Evolutionary conservation across 2,329 filamentous ascomycete species (phyloP), one percentile per base, ranked within the genome.

Genomic region (Diaporthe australafricana): DNA sequence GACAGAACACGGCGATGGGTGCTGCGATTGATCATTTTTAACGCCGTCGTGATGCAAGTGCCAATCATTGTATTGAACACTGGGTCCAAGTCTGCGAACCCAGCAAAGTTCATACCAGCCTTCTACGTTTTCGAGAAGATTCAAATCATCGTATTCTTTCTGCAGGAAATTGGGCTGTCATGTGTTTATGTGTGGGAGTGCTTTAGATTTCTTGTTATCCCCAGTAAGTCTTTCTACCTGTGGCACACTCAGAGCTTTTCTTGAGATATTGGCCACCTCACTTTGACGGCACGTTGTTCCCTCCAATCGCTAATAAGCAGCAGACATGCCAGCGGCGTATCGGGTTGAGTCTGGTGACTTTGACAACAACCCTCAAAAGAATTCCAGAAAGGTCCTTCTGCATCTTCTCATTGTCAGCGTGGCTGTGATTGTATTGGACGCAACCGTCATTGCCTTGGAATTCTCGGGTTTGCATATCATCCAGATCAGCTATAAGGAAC

Each of bases 151-250:
- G 56, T 62, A 4, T 62, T 62, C 40, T 62, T 47, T 4, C 40
- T 62, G 25, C 56, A 62, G 38, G 56, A 32, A 30, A n/a, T 62
- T 16, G 40, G 38, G 20, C 56, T 62, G 7, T 62, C 56, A 16
- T n/a, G 56, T 32, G 40, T 47, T 17, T 62, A 62, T 32, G 2
- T 47, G n/a, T 62, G 56, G 40, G 56, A 62, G 56, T 62, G 56
- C 25, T 62, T 62, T 11, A 47, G 40, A 11, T 62, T 47, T 32
- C 56, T 62, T 4, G 5, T 47, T 11, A 14, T 45, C 4, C 25
- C 40, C 30, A 22, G 38, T 62, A 62, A n/a, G 38, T 0, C 0
- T 3, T 52, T 52, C 8, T 22, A 20, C 9, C 9, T 1, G 3
- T 52, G n/a, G 17, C 12, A 5, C 16, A 45, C n/a, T n/a, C n/a